phyloP scores from a whole-genome alignment of 345 rosid genomes.

The Hibiscus syriacus region DNA sequence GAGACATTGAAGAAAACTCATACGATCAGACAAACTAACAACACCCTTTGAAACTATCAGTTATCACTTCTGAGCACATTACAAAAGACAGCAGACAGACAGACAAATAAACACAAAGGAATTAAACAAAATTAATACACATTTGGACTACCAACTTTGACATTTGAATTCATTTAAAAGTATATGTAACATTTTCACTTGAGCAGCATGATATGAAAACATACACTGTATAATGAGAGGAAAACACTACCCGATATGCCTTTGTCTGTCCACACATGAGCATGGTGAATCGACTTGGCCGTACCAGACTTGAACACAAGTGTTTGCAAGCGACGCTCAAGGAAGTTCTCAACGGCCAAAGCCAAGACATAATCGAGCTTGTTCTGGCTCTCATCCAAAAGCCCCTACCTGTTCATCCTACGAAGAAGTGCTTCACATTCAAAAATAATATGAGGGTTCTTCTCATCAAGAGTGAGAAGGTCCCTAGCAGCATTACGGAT shows the following conservation, averaged over 20 bases:
- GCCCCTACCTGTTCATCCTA: slow-evolving; percentile 39
- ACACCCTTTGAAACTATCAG: too few relatives aligned
- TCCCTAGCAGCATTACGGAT: slow-evolving; percentile 61
- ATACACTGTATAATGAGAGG: background rate
- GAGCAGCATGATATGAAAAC: background rate
- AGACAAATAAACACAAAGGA: background rate
- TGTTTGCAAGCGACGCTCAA: slow-evolving; percentile 37
- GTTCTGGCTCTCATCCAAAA: too few relatives aligned
- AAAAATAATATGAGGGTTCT: slow-evolving; percentile 45
- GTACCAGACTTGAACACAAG: slow-evolving; percentile 28
- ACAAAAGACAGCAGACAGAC: background rate
- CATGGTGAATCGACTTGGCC: slow-evolving; percentile 19
- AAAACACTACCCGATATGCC: slow-evolving; percentile 12
- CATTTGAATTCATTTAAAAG: too few relatives aligned
- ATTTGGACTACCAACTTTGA: background rate
- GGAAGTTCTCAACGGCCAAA: slow-evolving; percentile 45
- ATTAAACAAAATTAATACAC: background rate
- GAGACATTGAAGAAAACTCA: background rate
- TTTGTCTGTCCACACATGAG: slow-evolving; percentile 14
- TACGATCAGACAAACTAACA: background rate
- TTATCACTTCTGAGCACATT: background rate
- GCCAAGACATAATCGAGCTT: too few relatives aligned
- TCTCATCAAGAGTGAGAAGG: slow-evolving; percentile 43
- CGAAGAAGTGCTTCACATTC: slow-evolving; percentile 56
- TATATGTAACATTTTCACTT: background rate